Base-by-base conservation (phyloP, 78 protist genomes). In the Dictyostelium brefeldianum region DNA sequence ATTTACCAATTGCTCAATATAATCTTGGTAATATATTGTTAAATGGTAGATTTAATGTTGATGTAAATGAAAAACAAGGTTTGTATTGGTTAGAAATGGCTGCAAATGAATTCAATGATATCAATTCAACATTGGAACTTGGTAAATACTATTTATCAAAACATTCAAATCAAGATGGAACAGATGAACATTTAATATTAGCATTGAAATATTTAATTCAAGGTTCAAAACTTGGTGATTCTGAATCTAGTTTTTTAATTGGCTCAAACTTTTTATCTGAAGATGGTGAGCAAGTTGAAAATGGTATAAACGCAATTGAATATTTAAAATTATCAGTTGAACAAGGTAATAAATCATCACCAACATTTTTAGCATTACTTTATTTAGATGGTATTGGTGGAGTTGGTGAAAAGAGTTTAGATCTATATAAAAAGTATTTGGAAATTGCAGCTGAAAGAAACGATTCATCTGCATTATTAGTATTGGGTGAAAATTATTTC, bases 401-500 rank as follows among this genome's bases (percentile, higher is more conserved):
- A 10, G 29, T 50, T 77, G 82, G 27, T 20, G n/a, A 77, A 18
- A 43, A 48, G 51, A 48, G 29, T 29, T 7, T n/a, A 3, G 46
- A 85, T 5, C 0, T 6, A 8, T 85, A 59, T 47, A 18, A 41
- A 12, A 17, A 62, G 17, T 85, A 75, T 50, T 29, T 85, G 15
- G 51, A 75, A 6, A n/a, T 85, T 25, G 92, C 57, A 9, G 65
- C 62, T 14, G 92, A 57, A 1, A 48, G 67, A 22, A 11, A 46
- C 10, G 92, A 85, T 47, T 57, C 92, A 18, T 22, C 22, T 1
- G 92, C 92, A 20, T 1, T 75, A 2, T 47, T 85, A 9, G 43
- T 43, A 6, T 27, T 85, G 50, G 92, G 92, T 75, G 92, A 85
- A 48, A 14, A 75, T n/a, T 85, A 85, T 48, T 85, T 85, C 29